Percentiles rank a stretch among this genome's conserved stretches.
These are phyloP conservation scores for Hypocreales sp. DNA, from an alignment of 2,329 filamentous ascomycete species.

Conservation along the genomic window DNA sequence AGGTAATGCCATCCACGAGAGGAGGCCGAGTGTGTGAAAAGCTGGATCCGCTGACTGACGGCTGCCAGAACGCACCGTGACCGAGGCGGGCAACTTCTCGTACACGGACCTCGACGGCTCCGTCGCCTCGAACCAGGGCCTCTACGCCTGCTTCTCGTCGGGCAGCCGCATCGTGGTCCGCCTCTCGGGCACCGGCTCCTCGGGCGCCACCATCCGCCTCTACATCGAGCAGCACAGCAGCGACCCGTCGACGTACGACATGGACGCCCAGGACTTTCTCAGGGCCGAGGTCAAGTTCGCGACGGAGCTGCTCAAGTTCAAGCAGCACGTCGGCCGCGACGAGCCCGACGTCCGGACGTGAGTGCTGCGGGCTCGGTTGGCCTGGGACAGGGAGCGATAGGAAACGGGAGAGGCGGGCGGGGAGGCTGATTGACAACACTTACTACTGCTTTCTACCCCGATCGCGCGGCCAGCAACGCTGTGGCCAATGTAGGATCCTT, in stretches of 20 bases:
- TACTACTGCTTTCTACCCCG: too few relatives aligned
- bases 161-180: slow-evolving; percentile 91
- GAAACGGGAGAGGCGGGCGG: too few relatives aligned
- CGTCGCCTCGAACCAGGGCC: slow-evolving; percentile 87
- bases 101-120: slow-evolving; percentile 98
- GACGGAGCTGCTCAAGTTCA: slow-evolving; percentile 74
- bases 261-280: slow-evolving; percentile 87
- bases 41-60: not conserved
- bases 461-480: too few relatives aligned
- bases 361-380: too few relatives aligned
- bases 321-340: slow-evolving; percentile 82
- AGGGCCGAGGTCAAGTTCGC: slow-evolving; percentile 79
- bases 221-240: slow-evolving; percentile 94
- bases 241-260: slow-evolving; percentile 60
- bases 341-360: slow-evolving; percentile 94
- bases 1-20: slow-evolving; percentile 27
- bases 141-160: slow-evolving; percentile 87
- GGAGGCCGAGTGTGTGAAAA: not conserved
- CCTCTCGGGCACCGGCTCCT: slow-evolving; percentile 86
- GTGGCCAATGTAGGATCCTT: too few relatives aligned
- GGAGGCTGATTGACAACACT: too few relatives aligned
- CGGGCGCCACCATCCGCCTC: slow-evolving; percentile 87
- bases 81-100: slow-evolving; percentile 87
- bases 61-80: slow-evolving; percentile 55
- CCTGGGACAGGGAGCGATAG: too few relatives aligned